Evolutionary conservation across 352 stramenopile genomes (phyloP).

Genomic region (Pseudoperonospora humuli): DNA sequence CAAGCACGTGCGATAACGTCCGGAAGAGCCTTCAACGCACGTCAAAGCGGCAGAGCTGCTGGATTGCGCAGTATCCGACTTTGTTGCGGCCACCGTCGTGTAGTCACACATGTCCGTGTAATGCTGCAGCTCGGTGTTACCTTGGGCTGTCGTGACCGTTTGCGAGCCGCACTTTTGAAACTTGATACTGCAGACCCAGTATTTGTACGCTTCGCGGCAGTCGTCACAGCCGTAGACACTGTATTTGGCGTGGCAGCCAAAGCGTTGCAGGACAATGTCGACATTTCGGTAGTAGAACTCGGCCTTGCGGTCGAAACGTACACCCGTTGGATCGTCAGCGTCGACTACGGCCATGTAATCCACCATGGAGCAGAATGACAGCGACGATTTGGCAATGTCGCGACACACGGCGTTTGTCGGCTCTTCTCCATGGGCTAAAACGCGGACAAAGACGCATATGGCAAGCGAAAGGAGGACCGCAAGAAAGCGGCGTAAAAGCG

Average conservation of each 20-base stretch:
- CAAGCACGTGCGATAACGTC: conserved; percentile 55
- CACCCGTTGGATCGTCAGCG: conserved; percentile 37
- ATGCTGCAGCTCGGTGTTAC: too few species aligned
- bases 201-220: conserved; percentile 84
- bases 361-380: conserved; percentile 80
- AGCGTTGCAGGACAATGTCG: conserved; percentile 71
- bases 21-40: too few species aligned
- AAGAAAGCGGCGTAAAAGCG: not conserved
- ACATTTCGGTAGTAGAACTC: conserved; percentile 77
- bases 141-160: too few species aligned
- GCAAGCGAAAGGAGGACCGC: too few species aligned
- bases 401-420: conserved; percentile 37
- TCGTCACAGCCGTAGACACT: conserved; percentile 76
- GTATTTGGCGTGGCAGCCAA: conserved; percentile 75
- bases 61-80: too few species aligned
- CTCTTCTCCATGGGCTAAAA: conserved; percentile 33
- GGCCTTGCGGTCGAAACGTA: conserved; percentile 46
- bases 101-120: too few species aligned
- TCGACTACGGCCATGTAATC: conserved; percentile 73
- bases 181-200: conserved; percentile 87
- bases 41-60: too few species aligned
- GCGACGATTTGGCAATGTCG: conserved; percentile 46
- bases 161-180: too few species aligned
- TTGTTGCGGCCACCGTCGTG: too few species aligned
- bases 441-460: not conserved